Conservation (phyloP, 1,139 yeast genomes). For the Blastobotrys apis region DNA sequence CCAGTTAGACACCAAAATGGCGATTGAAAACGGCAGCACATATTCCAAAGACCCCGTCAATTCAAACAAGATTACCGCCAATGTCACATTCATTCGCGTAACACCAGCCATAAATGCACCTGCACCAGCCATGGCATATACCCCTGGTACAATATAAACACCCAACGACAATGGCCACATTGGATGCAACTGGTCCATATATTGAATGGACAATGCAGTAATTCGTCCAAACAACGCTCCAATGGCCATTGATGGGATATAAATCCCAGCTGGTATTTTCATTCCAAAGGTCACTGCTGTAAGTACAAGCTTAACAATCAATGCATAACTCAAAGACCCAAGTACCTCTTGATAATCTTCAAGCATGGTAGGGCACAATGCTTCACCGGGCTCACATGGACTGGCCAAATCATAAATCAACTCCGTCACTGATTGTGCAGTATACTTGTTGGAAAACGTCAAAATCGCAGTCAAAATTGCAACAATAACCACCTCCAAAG, state of each 20-base stretch:
- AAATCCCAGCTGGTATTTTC: conserved; percentile 62
- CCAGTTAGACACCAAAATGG: conserved; percentile 58
- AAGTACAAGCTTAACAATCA: conserved; percentile 44
- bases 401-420: conserved; percentile 51
- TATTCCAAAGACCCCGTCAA: conserved; percentile 58
- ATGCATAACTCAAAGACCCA: conserved; percentile 41
- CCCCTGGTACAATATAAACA: conserved; percentile 43
- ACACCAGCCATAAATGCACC: conserved; percentile 70
- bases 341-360: conserved; percentile 39
- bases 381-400: conserved; percentile 40
- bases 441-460: conserved; percentile 51
- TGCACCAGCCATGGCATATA: conserved; percentile 63
- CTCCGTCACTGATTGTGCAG: conserved; percentile 53
- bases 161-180: conserved; percentile 20
- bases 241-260: conserved; percentile 65
- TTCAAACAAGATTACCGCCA: conserved; percentile 58
- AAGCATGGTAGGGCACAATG: conserved; percentile 42
- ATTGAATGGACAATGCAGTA: conserved; percentile 48
- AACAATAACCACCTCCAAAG: conserved; percentile 47
- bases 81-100: conserved; percentile 60
- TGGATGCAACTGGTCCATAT: conserved; percentile 31
- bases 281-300: conserved; percentile 57
- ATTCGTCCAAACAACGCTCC: conserved; percentile 63
- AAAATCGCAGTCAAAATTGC: conserved; percentile 48
- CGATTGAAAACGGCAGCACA: conserved; percentile 55